Evolutionary conservation across 352 stramenopile species (phyloP).

Genomic region (Phytophthora rubi): DNA sequence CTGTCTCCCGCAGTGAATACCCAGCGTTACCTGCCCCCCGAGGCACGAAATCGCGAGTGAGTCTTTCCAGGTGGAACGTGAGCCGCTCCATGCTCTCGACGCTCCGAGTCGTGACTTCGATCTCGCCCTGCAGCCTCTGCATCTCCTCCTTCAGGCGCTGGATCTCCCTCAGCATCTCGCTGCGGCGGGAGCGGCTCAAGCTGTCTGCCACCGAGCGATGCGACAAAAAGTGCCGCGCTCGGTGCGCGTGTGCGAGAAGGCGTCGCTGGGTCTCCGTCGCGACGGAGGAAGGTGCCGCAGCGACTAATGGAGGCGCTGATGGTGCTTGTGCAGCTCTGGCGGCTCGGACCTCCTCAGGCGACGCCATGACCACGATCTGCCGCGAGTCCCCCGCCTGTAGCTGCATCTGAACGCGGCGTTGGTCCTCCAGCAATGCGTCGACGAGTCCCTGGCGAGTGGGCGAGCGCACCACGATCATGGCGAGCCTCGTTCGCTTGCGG

Average conservation of each 20-base stretch:
- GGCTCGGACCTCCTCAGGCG: constrained; percentile 23
- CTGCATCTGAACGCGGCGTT: constrained; percentile 29
- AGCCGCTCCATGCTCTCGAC: constrained; percentile 49
- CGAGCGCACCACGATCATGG: constrained; percentile 30
- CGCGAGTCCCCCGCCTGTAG: constrained; percentile 4
- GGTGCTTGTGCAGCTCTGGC: not conserved
- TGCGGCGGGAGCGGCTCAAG: constrained; percentile 35
- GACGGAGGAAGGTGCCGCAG: not conserved
- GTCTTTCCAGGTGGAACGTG: constrained; percentile 38
- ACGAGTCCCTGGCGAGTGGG: not conserved
- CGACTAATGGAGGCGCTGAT: not conserved
- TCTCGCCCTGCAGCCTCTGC: constrained; percentile 36
- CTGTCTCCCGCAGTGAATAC: not conserved
- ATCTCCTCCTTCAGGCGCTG: constrained; percentile 38
- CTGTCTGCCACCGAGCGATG: constrained; percentile 19
- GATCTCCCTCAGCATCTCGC: constrained; percentile 50
- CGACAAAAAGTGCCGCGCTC: constrained; percentile 32
- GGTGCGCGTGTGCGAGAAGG: constrained; percentile 29
- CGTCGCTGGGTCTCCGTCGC: constrained; percentile 25
- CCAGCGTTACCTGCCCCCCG: not conserved
- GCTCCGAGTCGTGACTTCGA: constrained; percentile 45
- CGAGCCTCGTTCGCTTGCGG: constrained; percentile 16
- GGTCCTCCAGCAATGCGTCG: constrained; percentile 11
- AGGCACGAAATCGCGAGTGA: constrained; percentile 32
- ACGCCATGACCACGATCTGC: constrained; percentile 33